Percentiles rank a stretch among this genome's conserved stretches.
Conservation (phyloP, 192 early-diverging fungal genomes). For the Backusella liffmaniae region DNA sequence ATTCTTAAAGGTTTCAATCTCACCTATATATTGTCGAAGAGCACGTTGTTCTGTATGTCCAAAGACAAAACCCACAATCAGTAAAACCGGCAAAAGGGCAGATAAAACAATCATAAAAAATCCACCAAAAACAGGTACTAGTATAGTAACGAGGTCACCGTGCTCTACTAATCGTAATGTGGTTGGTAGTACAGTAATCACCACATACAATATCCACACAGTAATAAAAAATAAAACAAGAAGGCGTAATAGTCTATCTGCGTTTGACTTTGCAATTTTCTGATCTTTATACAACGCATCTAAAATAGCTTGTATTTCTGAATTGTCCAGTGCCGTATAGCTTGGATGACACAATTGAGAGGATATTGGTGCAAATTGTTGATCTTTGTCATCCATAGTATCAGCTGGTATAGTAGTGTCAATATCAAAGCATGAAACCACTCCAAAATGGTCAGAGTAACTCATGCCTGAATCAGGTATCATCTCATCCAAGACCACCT, state of each 20-base stretch:
- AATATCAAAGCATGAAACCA: constrained; percentile 42
- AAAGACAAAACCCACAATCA: constrained; percentile 26
- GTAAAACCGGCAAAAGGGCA: background rate
- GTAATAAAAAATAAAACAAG: background rate
- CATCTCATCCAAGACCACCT: constrained; percentile 32
- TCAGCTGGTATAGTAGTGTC: background rate
- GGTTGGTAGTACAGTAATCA: background rate
- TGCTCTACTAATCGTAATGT: background rate
- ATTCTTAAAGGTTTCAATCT: constrained; percentile 7
- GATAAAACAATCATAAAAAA: background rate
- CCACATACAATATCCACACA: background rate
- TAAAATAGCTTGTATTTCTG: constrained; percentile 5
- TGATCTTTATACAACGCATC: background rate
- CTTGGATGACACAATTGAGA: background rate
- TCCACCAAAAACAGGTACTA: constrained; percentile 15
- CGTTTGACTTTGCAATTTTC: background rate
- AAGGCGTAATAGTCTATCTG: background rate
- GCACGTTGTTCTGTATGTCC: constrained; percentile 21
- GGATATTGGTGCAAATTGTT: background rate
- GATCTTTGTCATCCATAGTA: background rate
- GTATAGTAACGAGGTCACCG: background rate
- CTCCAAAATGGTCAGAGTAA: constrained; percentile 56
- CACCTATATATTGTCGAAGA: constrained; percentile 7
- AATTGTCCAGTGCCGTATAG: background rate
- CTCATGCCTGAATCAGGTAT: constrained; percentile 31